Evolutionary conservation across 2,329 filamentous ascomycete species (phyloP), one percentile per base, ranked within the genome.

Genomic region (Talaromyces verruculosus): DNA sequence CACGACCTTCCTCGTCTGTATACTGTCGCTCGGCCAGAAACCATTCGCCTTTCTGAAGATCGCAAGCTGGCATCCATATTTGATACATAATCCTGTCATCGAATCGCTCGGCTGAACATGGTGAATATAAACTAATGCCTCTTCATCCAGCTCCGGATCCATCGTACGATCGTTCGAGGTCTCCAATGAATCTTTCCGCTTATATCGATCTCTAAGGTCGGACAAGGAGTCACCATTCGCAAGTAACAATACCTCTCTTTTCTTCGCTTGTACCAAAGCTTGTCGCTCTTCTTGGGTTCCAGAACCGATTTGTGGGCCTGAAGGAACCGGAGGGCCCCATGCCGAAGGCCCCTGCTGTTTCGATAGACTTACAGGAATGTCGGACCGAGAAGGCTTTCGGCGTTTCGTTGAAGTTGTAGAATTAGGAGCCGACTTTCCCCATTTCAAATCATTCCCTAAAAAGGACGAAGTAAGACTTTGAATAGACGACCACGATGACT

Each of bases 11-110:
- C 93, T 88, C 58, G 89, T 87, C 76, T 97, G 94, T 41, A 98
- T 90, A 68, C 88, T 92, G 75, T 98, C 95, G 69, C 93, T 92
- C 6, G 93, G 92, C 95, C 95, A 99, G 73, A 99, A 88, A 11
- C 95, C 88, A 76, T 99, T 99, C 45, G 92, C 89, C 75, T 91
- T 95, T 66, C 92, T 86, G 70, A 99, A 89, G 1, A 90, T 85
- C 58, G 93, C 90, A 65, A 93, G 88, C 68, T 91, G 87, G 76
- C 94, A 98, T 72, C 91, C 90, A 78, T 96, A 99, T 72, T 89
- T 91, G 69, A 99, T 89, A 62, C 95, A 90, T 61, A 99, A 88
- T 2, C 95, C 94, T 1, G 93, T 93, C 71, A 98, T 88, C 1
- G 93, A 98, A 79, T 99, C 95, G 53, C 86, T 86, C 15, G 89